Conservation (phyloP, 148 eudicot species). For the Vaccinium corymbosum region DNA sequence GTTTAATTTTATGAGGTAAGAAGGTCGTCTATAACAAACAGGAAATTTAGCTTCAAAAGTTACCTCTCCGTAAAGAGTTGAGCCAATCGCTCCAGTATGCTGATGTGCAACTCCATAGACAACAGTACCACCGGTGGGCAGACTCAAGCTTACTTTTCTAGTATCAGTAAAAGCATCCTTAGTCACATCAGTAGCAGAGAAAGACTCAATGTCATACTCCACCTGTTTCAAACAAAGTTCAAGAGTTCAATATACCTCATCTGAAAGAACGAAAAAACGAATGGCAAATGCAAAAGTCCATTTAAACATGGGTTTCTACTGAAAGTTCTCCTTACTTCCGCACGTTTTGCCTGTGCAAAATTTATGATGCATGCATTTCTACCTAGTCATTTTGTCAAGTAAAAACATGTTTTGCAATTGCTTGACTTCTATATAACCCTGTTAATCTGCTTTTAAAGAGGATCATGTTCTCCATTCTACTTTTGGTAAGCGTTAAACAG, state of each 20-base stretch:
- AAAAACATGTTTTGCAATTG: not conserved
- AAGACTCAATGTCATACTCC: constrained; percentile 59
- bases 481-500: not conserved
- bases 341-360: not conserved
- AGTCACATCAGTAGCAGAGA: constrained; percentile 29
- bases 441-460: not conserved
- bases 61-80: constrained; percentile 74
- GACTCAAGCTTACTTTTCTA: constrained; percentile 36
- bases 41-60: not conserved
- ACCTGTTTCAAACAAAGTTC: constrained; percentile 34
- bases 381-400: not conserved
- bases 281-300: not conserved
- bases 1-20: not conserved
- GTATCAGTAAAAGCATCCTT: constrained; percentile 37
- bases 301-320: not conserved
- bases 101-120: constrained; percentile 87
- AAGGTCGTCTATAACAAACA: not conserved
- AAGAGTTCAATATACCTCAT: not conserved
- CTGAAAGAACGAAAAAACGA: not conserved
- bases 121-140: constrained; percentile 67
- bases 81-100: constrained; percentile 71
- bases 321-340: not conserved
- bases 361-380: not conserved
- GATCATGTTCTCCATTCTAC: not conserved
- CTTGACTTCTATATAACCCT: not conserved